Evolutionary conservation across 1,284 basidiomycete genomes (phyloP), one percentile per base, ranked within the genome.

Genomic region (Marasmius oreades): DNA sequence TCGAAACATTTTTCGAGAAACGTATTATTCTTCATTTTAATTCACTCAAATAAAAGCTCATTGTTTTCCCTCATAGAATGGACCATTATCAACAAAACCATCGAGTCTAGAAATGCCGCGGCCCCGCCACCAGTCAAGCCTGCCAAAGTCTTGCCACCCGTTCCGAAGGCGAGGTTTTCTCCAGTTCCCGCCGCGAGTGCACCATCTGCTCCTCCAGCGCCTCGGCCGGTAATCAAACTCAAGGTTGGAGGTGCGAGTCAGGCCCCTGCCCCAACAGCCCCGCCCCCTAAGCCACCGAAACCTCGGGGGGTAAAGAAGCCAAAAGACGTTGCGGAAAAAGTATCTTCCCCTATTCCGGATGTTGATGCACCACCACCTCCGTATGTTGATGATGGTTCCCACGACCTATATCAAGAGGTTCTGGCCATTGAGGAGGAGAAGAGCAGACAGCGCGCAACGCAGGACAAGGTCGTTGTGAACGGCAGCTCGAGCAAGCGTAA

Each of bases 1-100:
- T 98, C 46, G 92, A 97, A 64, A 78, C 77, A 1, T 88, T 89
- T 64, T 98, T 98, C 66, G 88, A 95, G 59, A 91, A 89, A 71
- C 77, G 93, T 90, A 71, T 66, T 91, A 78, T 60, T 18, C 34
- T 58, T 22, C 45, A 43, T 39, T 43, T 37, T 46, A 24, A n/a
- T 50, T 34, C 4, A 31, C 55, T 6, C 22, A 28, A 52, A 23
- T 47, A 16, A 23, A 5, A 51, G 52, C 22, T 42, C 48, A 57
- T 66, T 10, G 46, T 48, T 44, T n/a, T n/a, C n/a, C n/a, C 52
- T 52, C 60, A 46, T 61, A 90, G 88, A 83, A 70, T 89, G 91
- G 91, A 75, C 77, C 12, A 82, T 88, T 51, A 88, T 90, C 69
- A 86, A 84, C 70, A 90, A 90, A 70, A 92, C 90, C 1, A 72